phyloP scores from a whole-genome alignment of 2,329 filamentous ascomycete species.

The Aspergillus hortae region DNA sequence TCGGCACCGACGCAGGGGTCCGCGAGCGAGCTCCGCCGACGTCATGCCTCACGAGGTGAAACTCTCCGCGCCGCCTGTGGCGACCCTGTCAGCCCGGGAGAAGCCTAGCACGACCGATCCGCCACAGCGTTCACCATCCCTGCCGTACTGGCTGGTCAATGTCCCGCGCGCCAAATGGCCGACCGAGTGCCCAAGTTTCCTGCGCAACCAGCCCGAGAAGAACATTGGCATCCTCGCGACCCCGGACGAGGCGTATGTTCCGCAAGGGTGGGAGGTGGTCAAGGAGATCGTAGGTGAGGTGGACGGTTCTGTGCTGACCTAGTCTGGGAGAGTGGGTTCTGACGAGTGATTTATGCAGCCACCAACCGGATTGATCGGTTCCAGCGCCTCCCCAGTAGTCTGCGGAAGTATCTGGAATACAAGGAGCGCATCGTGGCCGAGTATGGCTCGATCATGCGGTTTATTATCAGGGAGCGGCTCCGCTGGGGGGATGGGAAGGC shows the following conservation, averaged over 20 bases:
- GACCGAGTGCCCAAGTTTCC: slow-evolving; percentile 66
- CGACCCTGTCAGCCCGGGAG: background rate
- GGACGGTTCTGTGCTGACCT: background rate
- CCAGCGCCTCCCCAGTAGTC: slow-evolving; percentile 69
- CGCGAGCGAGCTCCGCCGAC: background rate
- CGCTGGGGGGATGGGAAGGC: slow-evolving; percentile 57
- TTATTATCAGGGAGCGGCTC: slow-evolving; percentile 68
- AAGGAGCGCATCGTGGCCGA: slow-evolving; percentile 59
- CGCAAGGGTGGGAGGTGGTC: slow-evolving; percentile 68
- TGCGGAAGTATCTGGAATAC: slow-evolving; percentile 74
- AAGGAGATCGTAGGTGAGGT: slow-evolving; percentile 54
- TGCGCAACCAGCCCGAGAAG: slow-evolving; percentile 62
- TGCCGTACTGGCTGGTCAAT: slow-evolving; percentile 82
- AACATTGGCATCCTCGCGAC: slow-evolving; percentile 68
- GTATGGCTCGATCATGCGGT: slow-evolving; percentile 75
- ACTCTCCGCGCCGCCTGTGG: slow-evolving; percentile 5
- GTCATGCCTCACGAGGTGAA: slow-evolving; percentile 6
- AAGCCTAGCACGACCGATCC: background rate
- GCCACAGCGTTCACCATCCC: slow-evolving; percentile 1
- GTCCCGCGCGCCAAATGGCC: slow-evolving; percentile 62
- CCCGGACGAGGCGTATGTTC: slow-evolving; percentile 62
- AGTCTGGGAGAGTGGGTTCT: slow-evolving; percentile 2
- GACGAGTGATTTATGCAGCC: slow-evolving; percentile 27
- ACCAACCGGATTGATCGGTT: slow-evolving; percentile 72
- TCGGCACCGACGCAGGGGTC: background rate